These are phyloP conservation scores for Erodium maritimum DNA, from an alignment of 345 rosid species.

Conservation along the genomic window DNA sequence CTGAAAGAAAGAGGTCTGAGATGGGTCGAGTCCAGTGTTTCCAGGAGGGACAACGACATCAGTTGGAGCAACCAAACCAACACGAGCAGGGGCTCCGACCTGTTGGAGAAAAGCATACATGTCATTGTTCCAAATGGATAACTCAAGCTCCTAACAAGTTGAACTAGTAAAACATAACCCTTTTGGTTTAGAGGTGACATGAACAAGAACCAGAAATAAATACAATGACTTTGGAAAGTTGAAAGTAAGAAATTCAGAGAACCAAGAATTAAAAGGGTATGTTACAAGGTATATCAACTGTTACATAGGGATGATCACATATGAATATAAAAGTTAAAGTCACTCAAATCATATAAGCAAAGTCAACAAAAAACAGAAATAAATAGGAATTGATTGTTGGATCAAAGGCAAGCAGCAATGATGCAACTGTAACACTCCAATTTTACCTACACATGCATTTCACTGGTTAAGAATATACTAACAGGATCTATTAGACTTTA, in stretches of 20 bases:
- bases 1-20: constrained; percentile 42
- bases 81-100: constrained; percentile 47
- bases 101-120: constrained; percentile 2
- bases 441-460: too few relatives aligned
- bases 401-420: neutral
- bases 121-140: neutral
- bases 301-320: neutral
- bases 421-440: neutral
- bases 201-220: too few relatives aligned
- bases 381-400: neutral
- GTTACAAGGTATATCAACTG: neutral
- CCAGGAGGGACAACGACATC: constrained; percentile 44
- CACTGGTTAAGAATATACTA: neutral
- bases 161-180: neutral
- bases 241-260: too few relatives aligned
- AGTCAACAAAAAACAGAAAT: neutral
- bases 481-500: neutral
- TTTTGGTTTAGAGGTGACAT: too few relatives aligned
- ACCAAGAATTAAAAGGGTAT: too few relatives aligned
- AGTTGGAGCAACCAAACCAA: constrained; percentile 35
- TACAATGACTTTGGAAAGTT: too few relatives aligned
- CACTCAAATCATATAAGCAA: neutral
- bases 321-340: too few relatives aligned
- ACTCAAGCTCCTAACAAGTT: neutral
- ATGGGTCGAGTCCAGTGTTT: constrained; percentile 40